Base-by-base conservation (phyloP, 2,329 filamentous ascomycete genomes). In the Diaporthe longicolla region DNA sequence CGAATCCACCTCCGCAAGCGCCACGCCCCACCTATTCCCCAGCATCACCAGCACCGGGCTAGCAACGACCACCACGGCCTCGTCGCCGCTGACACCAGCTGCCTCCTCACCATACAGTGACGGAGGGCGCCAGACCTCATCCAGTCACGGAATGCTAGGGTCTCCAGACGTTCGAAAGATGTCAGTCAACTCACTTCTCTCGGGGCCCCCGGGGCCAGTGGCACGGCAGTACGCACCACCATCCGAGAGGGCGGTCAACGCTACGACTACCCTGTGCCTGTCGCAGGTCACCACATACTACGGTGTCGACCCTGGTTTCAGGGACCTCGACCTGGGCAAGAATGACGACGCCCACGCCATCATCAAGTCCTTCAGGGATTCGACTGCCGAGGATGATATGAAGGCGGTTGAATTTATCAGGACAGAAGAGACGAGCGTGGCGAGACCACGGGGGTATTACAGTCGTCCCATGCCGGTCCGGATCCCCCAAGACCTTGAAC, bases 301-400 rank as follows among this genome's bases (percentile, higher is more conserved):
- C 80, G 94, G 94, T 8, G 89, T 93, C 74, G 94, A 96, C 79
- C 86, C 90, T 72, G 94, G 94, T 0, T 86, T 91, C 75, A 88
- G 88, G 13, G 94, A 96, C 82, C 83, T 90, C 26, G 94, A 96
- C 78, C 84, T 93, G 1, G 90, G 90, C 37, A 89, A 88, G 68
- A 95, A 95, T 77, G 90, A 95, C 78, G 94, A 96, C 77, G 83
- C 84, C 40, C 89, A 89, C 66, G 93, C 93, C 21, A 91, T 95
- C 52, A 55, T 68, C 15, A 37, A 55, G 26, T 70, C 73, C 24
- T 71, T 40, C 69, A 54, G 29, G 21, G 69, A 52, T 6, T 71
- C 69, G 17, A 71, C 57, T 43, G 45, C 58, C 57, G 68, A 72
- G 54, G 58, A 69, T 21, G 55, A 68, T 15, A 37, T 65, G 32